Evolutionary conservation across 768 basidiomycete genomes (phyloP).

Genomic region (Russula foetens): DNA sequence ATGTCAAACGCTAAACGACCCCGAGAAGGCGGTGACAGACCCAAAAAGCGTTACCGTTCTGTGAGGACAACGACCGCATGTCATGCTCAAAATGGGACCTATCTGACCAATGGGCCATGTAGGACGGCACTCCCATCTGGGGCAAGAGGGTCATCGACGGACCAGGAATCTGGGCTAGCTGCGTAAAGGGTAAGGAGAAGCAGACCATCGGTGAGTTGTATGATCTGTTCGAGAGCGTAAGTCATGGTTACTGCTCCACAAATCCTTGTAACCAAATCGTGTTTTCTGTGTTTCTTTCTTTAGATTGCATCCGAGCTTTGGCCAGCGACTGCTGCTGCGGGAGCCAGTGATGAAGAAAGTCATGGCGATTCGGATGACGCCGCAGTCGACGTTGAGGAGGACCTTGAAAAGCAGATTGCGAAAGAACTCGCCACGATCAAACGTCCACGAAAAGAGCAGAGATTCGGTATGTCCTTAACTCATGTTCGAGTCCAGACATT

Average conservation of each 20-base stretch:
- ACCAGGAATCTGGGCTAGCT: slow-evolving; percentile 81
- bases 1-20: slow-evolving; percentile 3
- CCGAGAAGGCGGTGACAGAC: background rate
- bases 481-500: background rate
- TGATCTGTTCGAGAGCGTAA: slow-evolving; percentile 70
- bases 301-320: slow-evolving; percentile 69
- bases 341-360: slow-evolving; percentile 2
- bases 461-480: slow-evolving; percentile 46
- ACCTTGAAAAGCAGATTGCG: slow-evolving; percentile 63
- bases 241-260: slow-evolving; percentile 19
- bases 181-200: slow-evolving; percentile 77
- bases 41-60: slow-evolving; percentile 7
- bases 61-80: background rate
- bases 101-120: background rate
- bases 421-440: slow-evolving; percentile 68
- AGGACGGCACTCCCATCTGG: slow-evolving; percentile 68
- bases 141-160: slow-evolving; percentile 61
- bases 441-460: slow-evolving; percentile 49
- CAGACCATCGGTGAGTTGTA: slow-evolving; percentile 69
- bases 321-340: slow-evolving; percentile 34
- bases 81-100: background rate
- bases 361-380: slow-evolving; percentile 26
- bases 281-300: background rate
- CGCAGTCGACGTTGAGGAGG: slow-evolving; percentile 31
- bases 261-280: background rate